phyloP scores from a whole-genome alignment of 2,329 filamentous ascomycete genomes.

The Pseudopyricularia javanii region DNA sequence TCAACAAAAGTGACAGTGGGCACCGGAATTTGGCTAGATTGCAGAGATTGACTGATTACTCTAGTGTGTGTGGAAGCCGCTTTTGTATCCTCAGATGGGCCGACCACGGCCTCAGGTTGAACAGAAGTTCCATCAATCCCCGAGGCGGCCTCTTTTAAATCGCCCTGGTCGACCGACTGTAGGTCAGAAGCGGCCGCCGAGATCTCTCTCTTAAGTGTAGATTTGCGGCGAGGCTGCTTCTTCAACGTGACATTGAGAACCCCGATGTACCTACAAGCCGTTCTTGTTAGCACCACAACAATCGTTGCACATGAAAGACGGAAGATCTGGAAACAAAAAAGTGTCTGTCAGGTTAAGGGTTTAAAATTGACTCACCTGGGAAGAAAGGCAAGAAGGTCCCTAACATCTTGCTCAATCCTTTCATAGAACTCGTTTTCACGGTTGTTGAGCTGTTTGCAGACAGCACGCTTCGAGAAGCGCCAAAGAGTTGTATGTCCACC shows the following conservation, averaged over 20 bases:
- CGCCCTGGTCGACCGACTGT: constrained; percentile 20
- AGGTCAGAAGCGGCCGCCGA: constrained; percentile 18
- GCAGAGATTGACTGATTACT: constrained; percentile 63
- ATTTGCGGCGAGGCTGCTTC: constrained; percentile 60
- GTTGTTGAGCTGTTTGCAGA: constrained; percentile 97
- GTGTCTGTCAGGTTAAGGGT: not conserved
- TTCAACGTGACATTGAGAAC: constrained; percentile 94
- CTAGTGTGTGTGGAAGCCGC: constrained; percentile 21
- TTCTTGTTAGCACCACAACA: not conserved
- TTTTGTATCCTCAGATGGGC: constrained; percentile 4
- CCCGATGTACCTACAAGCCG: constrained; percentile 67
- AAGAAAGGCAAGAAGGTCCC: constrained; percentile 79
- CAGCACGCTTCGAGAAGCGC: constrained; percentile 85
- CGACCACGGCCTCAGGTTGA: constrained; percentile 8
- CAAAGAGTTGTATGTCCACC: constrained; percentile 94
- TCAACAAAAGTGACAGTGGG: constrained; percentile 90
- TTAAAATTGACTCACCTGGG: constrained; percentile 61
- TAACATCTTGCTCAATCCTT: constrained; percentile 81
- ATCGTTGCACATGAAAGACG: not conserved
- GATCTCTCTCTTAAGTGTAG: constrained; percentile 38
- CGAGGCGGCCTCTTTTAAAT: constrained; percentile 8
- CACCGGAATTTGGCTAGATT: constrained; percentile 50
- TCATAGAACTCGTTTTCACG: constrained; percentile 98
- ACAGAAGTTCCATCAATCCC: constrained; percentile 9
- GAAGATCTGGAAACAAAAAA: not conserved